These are phyloP conservation scores for Xylariaceae sp. DNA, from an alignment of 2,329 filamentous ascomycete genomes.

Conservation along the genomic window DNA sequence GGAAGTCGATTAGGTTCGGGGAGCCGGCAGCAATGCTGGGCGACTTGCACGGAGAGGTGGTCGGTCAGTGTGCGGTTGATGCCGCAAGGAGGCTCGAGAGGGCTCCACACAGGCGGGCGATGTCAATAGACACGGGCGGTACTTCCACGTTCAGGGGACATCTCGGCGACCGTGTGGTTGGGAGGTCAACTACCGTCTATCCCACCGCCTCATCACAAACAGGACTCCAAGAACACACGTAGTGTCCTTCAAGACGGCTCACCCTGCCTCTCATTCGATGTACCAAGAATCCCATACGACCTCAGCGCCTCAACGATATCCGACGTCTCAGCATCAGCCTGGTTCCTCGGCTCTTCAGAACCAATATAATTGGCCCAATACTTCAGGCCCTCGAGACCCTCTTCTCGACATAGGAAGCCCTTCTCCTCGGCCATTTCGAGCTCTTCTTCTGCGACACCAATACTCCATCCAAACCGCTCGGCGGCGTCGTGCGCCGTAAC, in stretches of 20 bases:
- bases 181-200: too few species aligned
- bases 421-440: slow-evolving; percentile 95
- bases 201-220: too few species aligned
- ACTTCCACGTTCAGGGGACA: too few species aligned
- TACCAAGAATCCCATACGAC: slow-evolving; percentile 21
- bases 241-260: not conserved
- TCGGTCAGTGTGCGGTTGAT: too few species aligned
- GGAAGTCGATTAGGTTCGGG: too few species aligned
- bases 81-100: too few species aligned
- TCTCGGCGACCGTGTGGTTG: too few species aligned
- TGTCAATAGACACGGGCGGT: too few species aligned
- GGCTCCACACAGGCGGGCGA: too few species aligned
- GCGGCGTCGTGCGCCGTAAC: slow-evolving; percentile 87
- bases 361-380: slow-evolving; percentile 84
- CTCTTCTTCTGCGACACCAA: slow-evolving; percentile 92
- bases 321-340: slow-evolving; percentile 36
- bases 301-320: slow-evolving; percentile 39
- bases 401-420: slow-evolving; percentile 82
- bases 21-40: too few species aligned
- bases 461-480: slow-evolving; percentile 91
- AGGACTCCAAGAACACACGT: too few species aligned
- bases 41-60: too few species aligned
- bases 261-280: not conserved
- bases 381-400: slow-evolving; percentile 80
- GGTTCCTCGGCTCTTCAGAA: slow-evolving; percentile 37